Evolutionary conservation across 495 filamentous ascomycete species (phyloP).

Genomic region (Filosporella fistucella): DNA sequence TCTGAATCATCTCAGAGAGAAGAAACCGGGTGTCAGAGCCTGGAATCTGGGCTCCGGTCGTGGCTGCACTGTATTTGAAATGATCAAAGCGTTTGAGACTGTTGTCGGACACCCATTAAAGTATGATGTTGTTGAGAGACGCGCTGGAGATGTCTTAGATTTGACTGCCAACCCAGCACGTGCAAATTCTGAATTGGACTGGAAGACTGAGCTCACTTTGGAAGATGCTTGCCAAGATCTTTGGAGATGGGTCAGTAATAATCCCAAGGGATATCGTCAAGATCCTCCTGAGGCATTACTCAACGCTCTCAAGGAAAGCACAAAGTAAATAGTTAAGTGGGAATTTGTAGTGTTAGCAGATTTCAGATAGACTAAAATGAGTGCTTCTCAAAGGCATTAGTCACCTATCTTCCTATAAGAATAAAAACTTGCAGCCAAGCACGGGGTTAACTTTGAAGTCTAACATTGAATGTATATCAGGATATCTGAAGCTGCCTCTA

Average conservation of each 20-base stretch:
- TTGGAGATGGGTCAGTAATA: constrained; percentile 94
- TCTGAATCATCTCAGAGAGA: constrained; percentile 82
- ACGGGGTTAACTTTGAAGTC: no score
- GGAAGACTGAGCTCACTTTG: constrained; percentile 87
- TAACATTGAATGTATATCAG: neutral
- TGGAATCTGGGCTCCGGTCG: constrained; percentile 98
- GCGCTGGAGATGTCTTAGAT: constrained; percentile 89
- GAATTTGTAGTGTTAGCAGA: neutral
- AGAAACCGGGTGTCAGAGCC: constrained; percentile 87
- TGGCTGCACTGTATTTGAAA: constrained; percentile 94
- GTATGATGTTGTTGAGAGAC: constrained; percentile 79
- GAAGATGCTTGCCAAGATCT: constrained; percentile 92
- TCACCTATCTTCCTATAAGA: no score
- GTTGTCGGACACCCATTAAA: constrained; percentile 81
- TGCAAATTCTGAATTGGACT: constrained; percentile 82
- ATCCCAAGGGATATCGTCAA: constrained; percentile 91
- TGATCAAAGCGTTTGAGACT: constrained; percentile 88
- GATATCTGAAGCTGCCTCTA: constrained; percentile 7
- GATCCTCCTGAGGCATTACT: constrained; percentile 80
- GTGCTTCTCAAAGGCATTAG: no score
- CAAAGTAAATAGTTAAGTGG: constrained; percentile 20
- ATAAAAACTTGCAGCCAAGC: no score
- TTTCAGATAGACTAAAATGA: no score
- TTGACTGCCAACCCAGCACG: constrained; percentile 86
- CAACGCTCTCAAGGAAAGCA: constrained; percentile 60